These are phyloP conservation scores for Botryotinia narcissicola DNA, from an alignment of 2,329 filamentous ascomycete species.

Conservation along the genomic window DNA sequence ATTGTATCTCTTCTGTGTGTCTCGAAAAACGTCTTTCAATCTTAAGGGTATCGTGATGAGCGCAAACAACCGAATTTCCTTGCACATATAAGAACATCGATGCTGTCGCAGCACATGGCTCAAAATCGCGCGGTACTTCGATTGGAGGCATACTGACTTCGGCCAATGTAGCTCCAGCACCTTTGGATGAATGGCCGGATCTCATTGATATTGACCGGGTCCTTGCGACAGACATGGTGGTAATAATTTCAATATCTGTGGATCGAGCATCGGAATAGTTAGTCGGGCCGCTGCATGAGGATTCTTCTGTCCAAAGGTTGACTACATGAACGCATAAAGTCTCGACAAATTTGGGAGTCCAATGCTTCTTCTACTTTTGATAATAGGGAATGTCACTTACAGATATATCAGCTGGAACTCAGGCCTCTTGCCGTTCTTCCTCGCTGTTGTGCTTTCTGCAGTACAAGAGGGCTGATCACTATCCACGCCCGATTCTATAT, in stretches of 20 bases:
- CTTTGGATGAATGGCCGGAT: conserved; percentile 50
- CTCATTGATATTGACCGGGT: conserved; percentile 59
- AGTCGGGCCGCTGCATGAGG: conserved; percentile 36
- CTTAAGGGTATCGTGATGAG: conserved; percentile 88
- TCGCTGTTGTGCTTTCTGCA: conserved; percentile 35
- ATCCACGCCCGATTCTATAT: conserved; percentile 37
- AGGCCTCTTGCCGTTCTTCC: conserved; percentile 36
- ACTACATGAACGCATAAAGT: conserved; percentile 28
- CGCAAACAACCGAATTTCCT: conserved; percentile 76
- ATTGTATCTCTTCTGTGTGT: conserved; percentile 77
- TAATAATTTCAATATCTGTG: conserved; percentile 31
- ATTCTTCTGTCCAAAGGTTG: conserved; percentile 27
- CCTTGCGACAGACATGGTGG: conserved; percentile 45
- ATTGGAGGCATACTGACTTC: conserved; percentile 53
- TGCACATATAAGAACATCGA: conserved; percentile 89
- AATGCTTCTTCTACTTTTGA: conserved; percentile 27
- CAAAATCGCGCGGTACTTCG: conserved; percentile 60
- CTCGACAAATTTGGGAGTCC: conserved; percentile 26
- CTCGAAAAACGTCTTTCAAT: conserved; percentile 83
- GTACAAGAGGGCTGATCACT: conserved; percentile 39
- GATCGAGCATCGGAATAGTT: conserved; percentile 29
- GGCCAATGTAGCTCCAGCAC: conserved; percentile 46
- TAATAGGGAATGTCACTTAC: conserved; percentile 31
- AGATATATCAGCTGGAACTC: conserved; percentile 25
- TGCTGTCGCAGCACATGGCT: conserved; percentile 86